Evolutionary conservation across 768 basidiomycete species (phyloP).

Genomic region (Boletus coccyginus): DNA sequence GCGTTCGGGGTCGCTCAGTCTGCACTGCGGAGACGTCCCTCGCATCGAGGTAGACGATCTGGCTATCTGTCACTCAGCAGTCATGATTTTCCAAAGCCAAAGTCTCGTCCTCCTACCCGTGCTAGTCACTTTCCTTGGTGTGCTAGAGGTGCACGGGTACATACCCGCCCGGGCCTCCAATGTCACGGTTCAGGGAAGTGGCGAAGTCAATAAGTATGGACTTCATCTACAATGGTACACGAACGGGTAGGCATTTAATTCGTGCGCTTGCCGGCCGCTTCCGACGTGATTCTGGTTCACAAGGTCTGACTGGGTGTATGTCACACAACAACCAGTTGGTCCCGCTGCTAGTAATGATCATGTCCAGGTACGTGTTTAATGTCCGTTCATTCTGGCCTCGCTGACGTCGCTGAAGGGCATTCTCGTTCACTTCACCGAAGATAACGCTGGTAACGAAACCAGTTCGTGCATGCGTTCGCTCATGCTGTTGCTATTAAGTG

Average conservation of each 20-base stretch:
- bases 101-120: constrained; percentile 2
- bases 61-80: not conserved
- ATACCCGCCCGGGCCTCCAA: constrained; percentile 76
- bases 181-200: constrained; percentile 48
- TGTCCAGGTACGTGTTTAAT: constrained; percentile 46
- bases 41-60: constrained; percentile 11
- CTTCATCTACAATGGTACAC: constrained; percentile 62
- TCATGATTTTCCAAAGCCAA: constrained; percentile 16
- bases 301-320: constrained; percentile 51
- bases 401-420: constrained; percentile 53
- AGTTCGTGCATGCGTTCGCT: constrained; percentile 45
- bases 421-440: constrained; percentile 80
- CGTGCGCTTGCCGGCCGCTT: not conserved
- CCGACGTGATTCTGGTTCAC: constrained; percentile 8
- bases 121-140: constrained; percentile 2
- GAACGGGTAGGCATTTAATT: constrained; percentile 38
- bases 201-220: constrained; percentile 48
- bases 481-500: constrained; percentile 9
- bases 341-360: constrained; percentile 43
- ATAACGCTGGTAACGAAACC: constrained; percentile 42
- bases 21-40: not conserved
- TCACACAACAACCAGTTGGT: constrained; percentile 61
- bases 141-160: constrained; percentile 42
- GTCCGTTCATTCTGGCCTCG: not conserved
- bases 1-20: constrained; percentile 5